phyloP scores from a whole-genome alignment of 305 asterid species.

The Plantago rigida region DNA sequence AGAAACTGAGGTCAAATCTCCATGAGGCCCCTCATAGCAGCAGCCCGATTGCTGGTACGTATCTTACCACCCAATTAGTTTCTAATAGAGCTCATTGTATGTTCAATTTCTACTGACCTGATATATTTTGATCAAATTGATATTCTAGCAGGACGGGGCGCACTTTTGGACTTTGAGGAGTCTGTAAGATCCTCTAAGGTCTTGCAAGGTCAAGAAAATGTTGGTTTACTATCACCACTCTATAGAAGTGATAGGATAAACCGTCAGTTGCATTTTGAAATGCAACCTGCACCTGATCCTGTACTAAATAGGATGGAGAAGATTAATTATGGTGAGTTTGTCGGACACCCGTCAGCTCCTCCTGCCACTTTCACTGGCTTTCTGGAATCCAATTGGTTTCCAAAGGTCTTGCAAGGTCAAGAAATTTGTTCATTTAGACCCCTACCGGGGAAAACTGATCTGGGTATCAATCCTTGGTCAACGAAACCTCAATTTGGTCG shows the following conservation, averaged over 20 bases:
- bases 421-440: slow-evolving; percentile 88
- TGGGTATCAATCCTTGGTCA: slow-evolving; percentile 48
- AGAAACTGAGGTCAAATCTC: slow-evolving; percentile 61
- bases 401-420: slow-evolving; percentile 99
- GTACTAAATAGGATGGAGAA: slow-evolving; percentile 45
- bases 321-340: slow-evolving; percentile 40
- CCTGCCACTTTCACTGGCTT: slow-evolving; percentile 70
- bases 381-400: slow-evolving; percentile 83
- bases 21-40: slow-evolving; percentile 48
- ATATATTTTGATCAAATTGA: neutral
- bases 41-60: slow-evolving; percentile 49
- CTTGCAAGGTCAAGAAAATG: slow-evolving; percentile 99
- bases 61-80: slow-evolving; percentile 20
- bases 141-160: slow-evolving; percentile 45
- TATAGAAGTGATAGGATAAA: slow-evolving; percentile 52
- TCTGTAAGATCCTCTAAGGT: slow-evolving; percentile 91
- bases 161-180: slow-evolving; percentile 89
- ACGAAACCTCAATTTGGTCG: slow-evolving; percentile 40
- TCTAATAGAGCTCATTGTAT: neutral
- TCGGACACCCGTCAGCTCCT: slow-evolving; percentile 38
- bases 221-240: slow-evolving; percentile 56
- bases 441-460: slow-evolving; percentile 51
- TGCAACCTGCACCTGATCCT: slow-evolving; percentile 37
- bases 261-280: slow-evolving; percentile 59
- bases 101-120: neutral